Conservation (phyloP, 306 rosid genomes). For the Ormosia semicastrata region DNA sequence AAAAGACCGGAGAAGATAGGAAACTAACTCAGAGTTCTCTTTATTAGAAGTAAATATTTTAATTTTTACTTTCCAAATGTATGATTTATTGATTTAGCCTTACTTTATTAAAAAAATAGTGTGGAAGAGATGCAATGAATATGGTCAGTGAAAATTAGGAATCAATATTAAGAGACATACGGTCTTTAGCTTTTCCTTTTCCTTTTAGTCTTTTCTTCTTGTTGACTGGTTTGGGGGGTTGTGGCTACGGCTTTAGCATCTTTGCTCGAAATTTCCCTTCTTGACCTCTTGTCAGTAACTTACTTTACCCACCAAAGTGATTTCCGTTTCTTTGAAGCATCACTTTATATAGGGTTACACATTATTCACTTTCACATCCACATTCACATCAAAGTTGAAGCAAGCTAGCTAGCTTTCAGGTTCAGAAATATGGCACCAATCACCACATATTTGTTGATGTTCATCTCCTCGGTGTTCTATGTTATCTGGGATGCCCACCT, state of each 20-base stretch:
- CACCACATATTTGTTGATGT: constrained; percentile 21
- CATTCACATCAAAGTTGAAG: not conserved
- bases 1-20: too few species aligned
- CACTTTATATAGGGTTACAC: not conserved
- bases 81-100: too few species aligned
- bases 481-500: constrained; percentile 24
- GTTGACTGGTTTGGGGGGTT: not conserved
- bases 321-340: not conserved
- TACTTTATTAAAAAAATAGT: too few species aligned
- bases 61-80: too few species aligned
- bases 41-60: too few species aligned
- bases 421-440: constrained; percentile 31
- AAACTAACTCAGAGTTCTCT: too few species aligned
- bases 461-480: constrained; percentile 25
- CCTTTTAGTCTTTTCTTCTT: not conserved
- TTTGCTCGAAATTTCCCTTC: constrained; percentile 6
- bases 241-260: not conserved
- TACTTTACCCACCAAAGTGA: not conserved
- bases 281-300: constrained; percentile 8
- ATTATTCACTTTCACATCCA: not conserved
- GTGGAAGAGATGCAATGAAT: too few species aligned
- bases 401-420: not conserved
- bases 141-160: too few species aligned
- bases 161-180: too few species aligned
- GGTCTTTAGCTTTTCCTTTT: not conserved